Percentiles rank a stretch among this genome's conserved stretches.
Evolutionary conservation across 352 stramenopile genomes (phyloP).

Genomic region (Globisporangium iwayamae): DNA sequence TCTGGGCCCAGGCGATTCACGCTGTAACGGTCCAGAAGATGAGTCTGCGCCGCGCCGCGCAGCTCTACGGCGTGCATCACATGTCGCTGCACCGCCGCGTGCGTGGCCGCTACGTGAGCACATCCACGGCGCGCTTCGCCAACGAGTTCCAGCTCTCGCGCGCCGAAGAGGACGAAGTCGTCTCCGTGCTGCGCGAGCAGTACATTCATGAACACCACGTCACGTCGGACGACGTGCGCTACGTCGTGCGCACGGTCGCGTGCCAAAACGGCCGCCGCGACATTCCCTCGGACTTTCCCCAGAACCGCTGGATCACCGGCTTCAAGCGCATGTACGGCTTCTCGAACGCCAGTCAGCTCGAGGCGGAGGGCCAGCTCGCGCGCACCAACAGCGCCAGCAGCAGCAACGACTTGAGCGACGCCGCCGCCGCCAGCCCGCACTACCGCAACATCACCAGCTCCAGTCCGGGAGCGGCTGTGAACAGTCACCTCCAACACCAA

Average conservation of each 20-base stretch:
- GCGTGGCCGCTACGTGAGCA: conserved; percentile 10
- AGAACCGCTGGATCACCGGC: conserved; percentile 39
- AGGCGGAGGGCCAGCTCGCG: conserved; percentile 1
- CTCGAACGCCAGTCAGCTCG: conserved; percentile 15
- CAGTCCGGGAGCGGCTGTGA: not conserved
- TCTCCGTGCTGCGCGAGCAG: conserved; percentile 37
- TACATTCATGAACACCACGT: conserved; percentile 35
- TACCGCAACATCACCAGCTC: not conserved
- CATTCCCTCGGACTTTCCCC: conserved; percentile 44
- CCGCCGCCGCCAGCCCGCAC: not conserved
- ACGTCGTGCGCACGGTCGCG: conserved; percentile 39
- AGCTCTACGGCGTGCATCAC: conserved; percentile 43
- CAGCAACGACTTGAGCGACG: conserved; percentile 13
- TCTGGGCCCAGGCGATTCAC: conserved; percentile 41
- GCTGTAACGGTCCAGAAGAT: conserved; percentile 44
- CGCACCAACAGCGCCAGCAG: conserved; percentile 12
- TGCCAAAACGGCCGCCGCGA: conserved; percentile 27
- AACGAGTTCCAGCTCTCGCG: conserved; percentile 27
- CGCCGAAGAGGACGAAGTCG: conserved; percentile 34
- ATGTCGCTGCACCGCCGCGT: conserved; percentile 35
- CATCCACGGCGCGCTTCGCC: conserved; percentile 12
- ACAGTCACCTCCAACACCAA: not conserved
- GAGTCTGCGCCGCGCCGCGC: conserved; percentile 33
- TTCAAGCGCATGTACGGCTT: conserved; percentile 56
- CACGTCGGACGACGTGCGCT: conserved; percentile 49